These are phyloP conservation scores for Fusarium duplospermum DNA, from an alignment of 2,329 filamentous ascomycete genomes.

Conservation along the genomic window DNA sequence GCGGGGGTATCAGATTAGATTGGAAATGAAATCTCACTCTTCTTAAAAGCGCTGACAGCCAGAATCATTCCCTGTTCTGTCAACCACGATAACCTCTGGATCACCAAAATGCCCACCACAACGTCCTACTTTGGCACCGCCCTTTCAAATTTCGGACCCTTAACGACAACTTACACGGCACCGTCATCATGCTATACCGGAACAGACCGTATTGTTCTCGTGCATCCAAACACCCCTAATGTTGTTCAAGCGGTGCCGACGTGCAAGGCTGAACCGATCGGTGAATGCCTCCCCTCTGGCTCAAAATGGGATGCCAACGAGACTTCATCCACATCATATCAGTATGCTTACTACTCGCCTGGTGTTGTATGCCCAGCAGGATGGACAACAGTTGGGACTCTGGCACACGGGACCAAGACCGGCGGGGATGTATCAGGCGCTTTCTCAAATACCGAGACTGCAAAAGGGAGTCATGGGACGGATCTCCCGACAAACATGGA, in stretches of 20 bases:
- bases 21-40: neutral
- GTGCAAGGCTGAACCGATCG: neutral
- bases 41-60: neutral
- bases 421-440: neutral
- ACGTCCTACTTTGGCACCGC: neutral
- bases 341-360: neutral
- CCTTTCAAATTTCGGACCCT: neutral
- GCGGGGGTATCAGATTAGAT: neutral
- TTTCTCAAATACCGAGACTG: neutral
- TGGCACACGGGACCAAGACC: neutral
- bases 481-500: neutral
- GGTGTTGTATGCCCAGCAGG: neutral
- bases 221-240: no score
- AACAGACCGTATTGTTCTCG: neutral
- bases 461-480: neutral
- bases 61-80: neutral
- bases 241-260: neutral
- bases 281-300: neutral
- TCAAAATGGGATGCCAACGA: neutral
- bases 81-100: neutral
- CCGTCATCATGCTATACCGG: neutral
- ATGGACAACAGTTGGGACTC: neutral
- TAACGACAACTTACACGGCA: slow-evolving; percentile 2
- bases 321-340: neutral
- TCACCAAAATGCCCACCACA: neutral